Percentiles rank a stretch among this genome's conserved stretches.
Conservation (phyloP, 1,284 basidiomycete genomes). For the Malassezia pachydermatis region DNA sequence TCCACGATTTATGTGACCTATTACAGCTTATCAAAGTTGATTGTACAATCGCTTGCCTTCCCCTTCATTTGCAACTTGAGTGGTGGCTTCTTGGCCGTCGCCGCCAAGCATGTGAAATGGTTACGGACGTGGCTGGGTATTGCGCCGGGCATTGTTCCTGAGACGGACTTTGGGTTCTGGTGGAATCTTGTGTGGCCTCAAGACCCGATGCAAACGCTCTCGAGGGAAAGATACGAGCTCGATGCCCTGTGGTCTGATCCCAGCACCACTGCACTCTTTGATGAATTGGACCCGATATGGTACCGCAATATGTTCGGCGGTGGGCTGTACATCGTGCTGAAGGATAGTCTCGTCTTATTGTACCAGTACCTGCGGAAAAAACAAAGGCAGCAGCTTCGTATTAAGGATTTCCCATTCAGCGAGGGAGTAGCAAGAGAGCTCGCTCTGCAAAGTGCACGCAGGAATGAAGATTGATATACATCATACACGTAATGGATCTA, state of each 20-base stretch:
- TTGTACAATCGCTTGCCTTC: slow-evolving; percentile 30
- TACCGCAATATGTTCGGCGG: slow-evolving; percentile 36
- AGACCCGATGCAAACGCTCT: no score
- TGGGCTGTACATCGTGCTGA: slow-evolving; percentile 30
- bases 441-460: no score
- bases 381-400: slow-evolving; percentile 23
- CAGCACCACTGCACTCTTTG: slow-evolving; percentile 7
- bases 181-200: not conserved
- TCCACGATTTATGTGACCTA: slow-evolving; percentile 31
- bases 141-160: slow-evolving; percentile 2
- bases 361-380: slow-evolving; percentile 28
- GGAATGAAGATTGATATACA: not conserved
- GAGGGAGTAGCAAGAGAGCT: slow-evolving; percentile 25
- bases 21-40: slow-evolving; percentile 26
- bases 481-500: slow-evolving; percentile 13
- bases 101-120: slow-evolving; percentile 14
- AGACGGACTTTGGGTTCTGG: slow-evolving; percentile 4
- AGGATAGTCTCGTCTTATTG: slow-evolving; percentile 26
- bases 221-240: no score
- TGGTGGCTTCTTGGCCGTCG: slow-evolving; percentile 26
- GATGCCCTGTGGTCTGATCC: not conserved
- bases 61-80: slow-evolving; percentile 32
- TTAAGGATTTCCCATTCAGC: slow-evolving; percentile 34
- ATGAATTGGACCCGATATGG: slow-evolving; percentile 41
- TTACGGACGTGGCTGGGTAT: slow-evolving; percentile 26